These are phyloP conservation scores for Podila epigama DNA, from an alignment of 192 early-diverging fungal genomes.

Conservation along the genomic window DNA sequence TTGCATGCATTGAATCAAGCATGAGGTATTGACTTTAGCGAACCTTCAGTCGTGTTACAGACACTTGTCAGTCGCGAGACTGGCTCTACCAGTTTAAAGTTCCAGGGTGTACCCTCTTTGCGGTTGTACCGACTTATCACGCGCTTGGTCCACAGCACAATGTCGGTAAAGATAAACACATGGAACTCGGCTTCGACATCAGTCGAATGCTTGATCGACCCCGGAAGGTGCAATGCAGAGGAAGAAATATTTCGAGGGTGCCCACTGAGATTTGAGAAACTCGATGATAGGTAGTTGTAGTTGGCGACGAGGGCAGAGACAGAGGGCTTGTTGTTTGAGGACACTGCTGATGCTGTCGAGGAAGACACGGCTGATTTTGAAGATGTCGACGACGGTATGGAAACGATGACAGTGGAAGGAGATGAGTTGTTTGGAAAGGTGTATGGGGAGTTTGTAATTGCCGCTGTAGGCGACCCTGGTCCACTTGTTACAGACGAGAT, in stretches of 20 bases:
- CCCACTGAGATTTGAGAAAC: constrained; percentile 18
- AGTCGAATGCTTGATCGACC: constrained; percentile 40
- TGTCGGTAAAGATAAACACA: constrained; percentile 47
- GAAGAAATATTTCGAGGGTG: constrained; percentile 25
- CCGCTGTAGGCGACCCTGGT: not conserved
- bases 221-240: constrained; percentile 29
- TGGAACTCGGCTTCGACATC: constrained; percentile 44
- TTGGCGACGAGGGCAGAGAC: constrained; percentile 29
- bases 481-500: constrained; percentile 13
- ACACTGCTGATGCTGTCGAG: not conserved
- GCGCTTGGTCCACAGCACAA: constrained; percentile 43
- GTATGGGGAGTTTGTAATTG: not conserved
- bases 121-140: constrained; percentile 45
- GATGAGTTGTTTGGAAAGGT: not conserved
- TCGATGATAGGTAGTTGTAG: constrained; percentile 40
- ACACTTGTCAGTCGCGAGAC: constrained; percentile 40
- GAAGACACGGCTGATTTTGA: constrained; percentile 8
- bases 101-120: constrained; percentile 41
- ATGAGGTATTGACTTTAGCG: not conserved
- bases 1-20: too few relatives aligned
- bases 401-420: constrained; percentile 4
- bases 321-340: not conserved
- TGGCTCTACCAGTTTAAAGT: constrained; percentile 43
- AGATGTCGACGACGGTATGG: not conserved
- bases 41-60: constrained; percentile 37